Conservation (phyloP, 208 protist species). For the Trypanosoma cruzi region DNA sequence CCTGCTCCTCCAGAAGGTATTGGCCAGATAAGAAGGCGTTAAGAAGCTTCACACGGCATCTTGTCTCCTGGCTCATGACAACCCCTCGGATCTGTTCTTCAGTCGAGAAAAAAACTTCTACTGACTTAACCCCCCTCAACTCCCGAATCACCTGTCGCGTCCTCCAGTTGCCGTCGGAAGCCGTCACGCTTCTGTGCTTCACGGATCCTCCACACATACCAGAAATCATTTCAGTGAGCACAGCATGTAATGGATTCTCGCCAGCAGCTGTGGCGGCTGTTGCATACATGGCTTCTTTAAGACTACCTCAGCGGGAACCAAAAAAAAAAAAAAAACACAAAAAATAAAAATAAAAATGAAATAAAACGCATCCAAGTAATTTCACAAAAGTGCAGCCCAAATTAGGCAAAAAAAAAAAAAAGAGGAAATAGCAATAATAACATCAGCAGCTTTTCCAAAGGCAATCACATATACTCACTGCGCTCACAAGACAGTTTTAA, state of each 20-base stretch:
- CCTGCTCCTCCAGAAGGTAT: conserved; percentile 47
- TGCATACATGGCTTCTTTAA: conserved; percentile 4
- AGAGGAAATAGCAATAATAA: too few species aligned
- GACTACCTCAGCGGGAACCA: not conserved
- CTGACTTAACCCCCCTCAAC: conserved; percentile 42
- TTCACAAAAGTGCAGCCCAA: conserved; percentile 2
- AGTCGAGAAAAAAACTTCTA: conserved; percentile 29
- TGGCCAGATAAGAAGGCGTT: conserved; percentile 38
- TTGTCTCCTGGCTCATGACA: conserved; percentile 51
- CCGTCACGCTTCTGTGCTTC: not conserved
- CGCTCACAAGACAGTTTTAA: too few species aligned
- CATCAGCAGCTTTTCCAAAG: not conserved
- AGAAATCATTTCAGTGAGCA: conserved; percentile 27
- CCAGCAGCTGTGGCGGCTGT: conserved; percentile 22
- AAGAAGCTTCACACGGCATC: conserved; percentile 50
- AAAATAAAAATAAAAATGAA: too few species aligned
- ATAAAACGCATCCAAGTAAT: not conserved
- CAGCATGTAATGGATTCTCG: conserved; percentile 24
- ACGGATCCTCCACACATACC: conserved; percentile 4
- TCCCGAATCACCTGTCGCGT: conserved; percentile 60
- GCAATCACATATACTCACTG: too few species aligned
- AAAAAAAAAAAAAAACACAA: conserved; percentile 11
- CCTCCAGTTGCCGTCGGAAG: conserved; percentile 39
- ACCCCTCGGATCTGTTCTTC: conserved; percentile 59
- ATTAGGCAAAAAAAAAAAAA: conserved; percentile 1